Conservation (phyloP, 257 asterid genomes). For the Solanum chmielewskii region DNA sequence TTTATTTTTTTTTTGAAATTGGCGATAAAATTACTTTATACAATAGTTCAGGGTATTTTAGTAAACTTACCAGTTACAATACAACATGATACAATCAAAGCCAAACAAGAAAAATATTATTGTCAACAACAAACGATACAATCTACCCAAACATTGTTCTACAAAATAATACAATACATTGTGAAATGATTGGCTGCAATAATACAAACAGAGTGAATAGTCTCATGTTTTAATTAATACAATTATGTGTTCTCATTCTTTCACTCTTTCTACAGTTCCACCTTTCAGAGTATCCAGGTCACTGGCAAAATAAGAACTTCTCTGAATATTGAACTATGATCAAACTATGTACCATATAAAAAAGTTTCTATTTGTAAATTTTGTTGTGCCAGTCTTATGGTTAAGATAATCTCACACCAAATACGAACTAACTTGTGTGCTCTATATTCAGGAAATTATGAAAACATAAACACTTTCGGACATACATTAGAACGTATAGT, state of each 20-base stretch:
- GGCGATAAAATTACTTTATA: neutral
- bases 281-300: neutral
- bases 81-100: neutral
- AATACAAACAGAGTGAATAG: neutral
- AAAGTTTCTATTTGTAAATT: neutral
- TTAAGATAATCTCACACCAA: neutral
- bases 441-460: neutral
- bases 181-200: neutral
- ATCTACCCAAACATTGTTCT: neutral
- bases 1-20: neutral
- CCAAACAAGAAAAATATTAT: neutral
- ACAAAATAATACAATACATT: neutral
- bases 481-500: neutral
- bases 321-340: neutral
- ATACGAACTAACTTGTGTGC: neutral
- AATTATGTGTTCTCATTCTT: neutral
- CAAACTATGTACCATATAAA: neutral
- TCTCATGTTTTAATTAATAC: neutral
- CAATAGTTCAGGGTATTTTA: neutral
- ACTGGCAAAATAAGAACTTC: neutral
- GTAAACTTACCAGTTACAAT: neutral
- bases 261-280: neutral
- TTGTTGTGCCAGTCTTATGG: neutral
- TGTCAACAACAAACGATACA: neutral
- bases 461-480: neutral